Conservation (phyloP, 305 asterid genomes). For the Ajuga reptans region DNA sequence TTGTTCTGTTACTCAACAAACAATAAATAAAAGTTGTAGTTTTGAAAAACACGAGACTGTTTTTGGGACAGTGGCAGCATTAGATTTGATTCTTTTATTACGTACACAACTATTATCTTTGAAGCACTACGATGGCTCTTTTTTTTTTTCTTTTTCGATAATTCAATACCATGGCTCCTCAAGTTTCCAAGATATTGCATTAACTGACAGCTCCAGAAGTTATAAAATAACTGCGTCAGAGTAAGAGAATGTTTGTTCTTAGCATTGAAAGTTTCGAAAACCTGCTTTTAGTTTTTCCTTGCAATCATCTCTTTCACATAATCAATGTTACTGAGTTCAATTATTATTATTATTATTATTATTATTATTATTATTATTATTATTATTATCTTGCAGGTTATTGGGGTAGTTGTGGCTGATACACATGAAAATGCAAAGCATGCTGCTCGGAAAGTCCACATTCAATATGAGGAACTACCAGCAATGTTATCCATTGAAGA, state of each 20-base stretch:
- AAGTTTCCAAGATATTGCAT: neutral
- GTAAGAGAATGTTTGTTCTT: neutral
- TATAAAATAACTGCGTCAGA: neutral
- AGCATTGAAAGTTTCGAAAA: neutral
- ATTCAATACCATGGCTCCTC: neutral
- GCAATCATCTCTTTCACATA: neutral
- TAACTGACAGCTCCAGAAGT: neutral
- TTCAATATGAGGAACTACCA: slow-evolving; percentile 80
- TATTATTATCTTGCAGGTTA: slow-evolving; percentile 42
- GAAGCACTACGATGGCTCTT: neutral
- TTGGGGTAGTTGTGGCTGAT: slow-evolving; percentile 93
- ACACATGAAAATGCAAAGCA: slow-evolving; percentile 88
- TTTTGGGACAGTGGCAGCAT: neutral
- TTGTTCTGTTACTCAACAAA: neutral
- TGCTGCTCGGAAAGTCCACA: slow-evolving; percentile 72
- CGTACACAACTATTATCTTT: neutral
- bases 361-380: neutral
- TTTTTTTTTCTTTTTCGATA: no score
- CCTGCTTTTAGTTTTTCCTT: neutral
- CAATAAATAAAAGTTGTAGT: neutral
- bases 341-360: neutral
- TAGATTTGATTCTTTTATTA: neutral
- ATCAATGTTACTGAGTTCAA: neutral
- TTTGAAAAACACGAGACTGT: neutral
- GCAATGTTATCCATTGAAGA: slow-evolving; percentile 81